Evolutionary conservation across 2,329 filamentous ascomycete genomes (phyloP).

Genomic region (Curvularia sp.): DNA sequence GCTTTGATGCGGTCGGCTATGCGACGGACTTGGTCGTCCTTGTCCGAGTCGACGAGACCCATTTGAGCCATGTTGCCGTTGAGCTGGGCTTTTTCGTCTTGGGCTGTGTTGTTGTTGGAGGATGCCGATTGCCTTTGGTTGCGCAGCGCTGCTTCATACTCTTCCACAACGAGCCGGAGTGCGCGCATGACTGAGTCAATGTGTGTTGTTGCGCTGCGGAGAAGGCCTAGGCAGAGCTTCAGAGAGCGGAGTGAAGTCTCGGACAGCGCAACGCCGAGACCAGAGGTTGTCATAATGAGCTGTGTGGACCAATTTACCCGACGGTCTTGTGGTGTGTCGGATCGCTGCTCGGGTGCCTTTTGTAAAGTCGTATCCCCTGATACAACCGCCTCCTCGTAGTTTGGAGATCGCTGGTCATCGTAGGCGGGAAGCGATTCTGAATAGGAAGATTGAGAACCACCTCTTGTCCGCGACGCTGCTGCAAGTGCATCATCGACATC

Average conservation of each 20-base stretch:
- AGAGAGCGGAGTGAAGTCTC: conserved; percentile 84
- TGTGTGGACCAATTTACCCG: conserved; percentile 76
- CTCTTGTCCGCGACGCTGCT: conserved; percentile 48
- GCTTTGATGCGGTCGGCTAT: conserved; percentile 81
- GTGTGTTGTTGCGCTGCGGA: conserved; percentile 82
- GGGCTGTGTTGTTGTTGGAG: conserved; percentile 23
- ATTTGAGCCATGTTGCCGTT: conserved; percentile 29
- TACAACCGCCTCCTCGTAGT: conserved; percentile 68
- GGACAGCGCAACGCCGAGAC: conserved; percentile 88
- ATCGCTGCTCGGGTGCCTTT: conserved; percentile 31
- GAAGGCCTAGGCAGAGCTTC: conserved; percentile 81
- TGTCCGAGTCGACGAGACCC: conserved; percentile 30
- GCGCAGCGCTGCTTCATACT: conserved; percentile 70
- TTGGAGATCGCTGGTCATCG: conserved; percentile 77
- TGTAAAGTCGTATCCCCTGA: conserved; percentile 25
- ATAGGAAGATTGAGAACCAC: conserved; percentile 70
- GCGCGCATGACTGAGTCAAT: conserved; percentile 77
- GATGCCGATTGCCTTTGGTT: conserved; percentile 32
- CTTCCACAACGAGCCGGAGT: conserved; percentile 76
- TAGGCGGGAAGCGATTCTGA: conserved; percentile 83
- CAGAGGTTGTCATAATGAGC: conserved; percentile 88
- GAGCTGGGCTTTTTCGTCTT: conserved; percentile 21
- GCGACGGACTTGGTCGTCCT: conserved; percentile 58
- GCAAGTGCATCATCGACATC: conserved; percentile 57
- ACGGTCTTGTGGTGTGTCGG: conserved; percentile 42